These are phyloP conservation scores for Hypoxylon intermedium DNA, from an alignment of 495 filamentous ascomycete species.

Conservation along the genomic window DNA sequence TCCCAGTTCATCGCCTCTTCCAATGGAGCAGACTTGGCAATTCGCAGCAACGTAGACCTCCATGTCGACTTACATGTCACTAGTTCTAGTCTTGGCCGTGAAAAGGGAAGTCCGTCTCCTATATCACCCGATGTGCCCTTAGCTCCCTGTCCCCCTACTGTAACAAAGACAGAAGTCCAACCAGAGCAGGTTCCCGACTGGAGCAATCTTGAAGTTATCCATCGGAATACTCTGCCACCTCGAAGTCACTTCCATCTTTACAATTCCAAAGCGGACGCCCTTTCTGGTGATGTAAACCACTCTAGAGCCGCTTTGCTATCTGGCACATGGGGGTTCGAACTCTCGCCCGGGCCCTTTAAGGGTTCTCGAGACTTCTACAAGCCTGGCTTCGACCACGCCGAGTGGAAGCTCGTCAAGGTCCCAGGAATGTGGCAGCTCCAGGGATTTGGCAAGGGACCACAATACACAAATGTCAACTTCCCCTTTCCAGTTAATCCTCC, in stretches of 20 bases:
- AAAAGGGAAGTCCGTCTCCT: not conserved
- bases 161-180: conserved; percentile 21
- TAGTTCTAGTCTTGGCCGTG: conserved; percentile 1
- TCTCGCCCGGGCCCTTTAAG: conserved; percentile 57
- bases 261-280: conserved; percentile 19
- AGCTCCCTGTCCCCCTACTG: not conserved
- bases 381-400: conserved; percentile 38
- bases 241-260: conserved; percentile 60
- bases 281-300: conserved; percentile 40
- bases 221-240: conserved; percentile 68
- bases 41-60: conserved; percentile 18
- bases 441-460: conserved; percentile 66
- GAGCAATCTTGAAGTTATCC: conserved; percentile 67
- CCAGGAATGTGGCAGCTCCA: conserved; percentile 77
- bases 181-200: conserved; percentile 58
- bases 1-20: not conserved
- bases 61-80: conserved; percentile 35
- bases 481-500: conserved; percentile 70
- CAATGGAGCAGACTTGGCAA: conserved; percentile 5
- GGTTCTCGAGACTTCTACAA: conserved; percentile 54
- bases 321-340: conserved; percentile 65
- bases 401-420: conserved; percentile 66
- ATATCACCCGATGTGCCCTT: not conserved
- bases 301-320: conserved; percentile 58
- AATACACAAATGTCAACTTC: conserved; percentile 71